phyloP scores from a whole-genome alignment of 2,329 filamentous ascomycete genomes.

The Dendrostoma leiphaemia region DNA sequence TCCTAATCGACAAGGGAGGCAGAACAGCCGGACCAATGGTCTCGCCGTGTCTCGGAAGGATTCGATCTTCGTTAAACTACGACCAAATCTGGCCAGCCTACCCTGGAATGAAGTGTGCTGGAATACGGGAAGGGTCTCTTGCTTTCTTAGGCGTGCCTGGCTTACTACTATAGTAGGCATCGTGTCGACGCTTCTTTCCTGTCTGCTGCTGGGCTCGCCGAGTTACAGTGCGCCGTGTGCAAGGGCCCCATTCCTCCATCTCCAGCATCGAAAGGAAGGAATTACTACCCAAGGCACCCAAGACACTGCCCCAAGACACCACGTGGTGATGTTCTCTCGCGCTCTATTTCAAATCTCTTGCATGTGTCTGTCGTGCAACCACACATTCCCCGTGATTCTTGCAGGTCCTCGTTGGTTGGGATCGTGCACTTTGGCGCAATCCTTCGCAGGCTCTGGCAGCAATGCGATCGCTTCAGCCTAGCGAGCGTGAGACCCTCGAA shows the following conservation, averaged over 20 bases:
- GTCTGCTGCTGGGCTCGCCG: too few relatives aligned
- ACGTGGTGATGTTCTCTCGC: not conserved
- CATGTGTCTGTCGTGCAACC: not conserved
- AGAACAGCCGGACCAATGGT: not conserved
- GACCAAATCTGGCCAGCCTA: not conserved
- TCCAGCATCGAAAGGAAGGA: too few relatives aligned
- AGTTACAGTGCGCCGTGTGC: too few relatives aligned
- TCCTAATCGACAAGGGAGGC: not conserved
- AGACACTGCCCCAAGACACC: too few relatives aligned
- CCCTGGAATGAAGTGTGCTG: not conserved
- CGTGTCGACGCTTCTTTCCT: too few relatives aligned
- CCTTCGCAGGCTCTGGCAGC: not conserved
- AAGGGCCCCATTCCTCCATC: too few relatives aligned
- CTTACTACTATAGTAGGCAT: too few relatives aligned
- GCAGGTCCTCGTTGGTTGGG: not conserved
- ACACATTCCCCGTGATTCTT: not conserved
- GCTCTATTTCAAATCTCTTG: not conserved
- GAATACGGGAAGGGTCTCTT: not conserved
- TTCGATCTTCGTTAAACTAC: not conserved
- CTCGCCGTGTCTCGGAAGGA: not conserved
- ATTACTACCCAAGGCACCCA: too few relatives aligned
- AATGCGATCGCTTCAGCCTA: not conserved
- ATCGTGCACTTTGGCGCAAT: not conserved
- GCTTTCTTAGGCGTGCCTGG: too few relatives aligned
- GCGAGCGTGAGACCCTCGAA: not conserved